A percentile compares a stretch with the other conserved stretches of the same genome.
Conservation (phyloP, 139 green algal genomes). For the Coelastrella sp. region DNA sequence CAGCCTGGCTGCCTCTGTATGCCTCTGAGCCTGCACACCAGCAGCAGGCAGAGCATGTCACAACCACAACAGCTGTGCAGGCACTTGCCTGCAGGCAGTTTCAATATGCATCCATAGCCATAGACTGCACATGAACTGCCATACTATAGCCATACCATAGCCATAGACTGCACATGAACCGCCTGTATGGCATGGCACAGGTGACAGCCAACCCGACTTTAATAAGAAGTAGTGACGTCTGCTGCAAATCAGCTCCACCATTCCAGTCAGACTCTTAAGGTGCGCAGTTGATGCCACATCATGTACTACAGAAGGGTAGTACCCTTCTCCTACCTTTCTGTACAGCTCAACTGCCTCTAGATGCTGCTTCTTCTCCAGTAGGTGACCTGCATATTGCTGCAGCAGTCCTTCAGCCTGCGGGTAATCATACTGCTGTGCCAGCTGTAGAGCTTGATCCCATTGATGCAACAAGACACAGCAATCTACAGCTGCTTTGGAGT, state of each 20-base stretch:
- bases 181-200: no score
- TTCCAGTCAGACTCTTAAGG: not conserved
- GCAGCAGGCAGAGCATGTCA: not conserved
- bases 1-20: slow-evolving; percentile 80
- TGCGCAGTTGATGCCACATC: not conserved
- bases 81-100: not conserved
- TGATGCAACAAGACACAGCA: slow-evolving; percentile 87
- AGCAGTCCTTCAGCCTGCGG: slow-evolving; percentile 73
- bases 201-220: no score
- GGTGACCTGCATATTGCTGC: slow-evolving; percentile 77
- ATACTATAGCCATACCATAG: no score
- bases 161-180: no score
- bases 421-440: slow-evolving; percentile 75
- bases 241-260: not conserved
- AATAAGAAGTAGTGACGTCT: no score
- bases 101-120: not conserved
- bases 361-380: slow-evolving; percentile 77
- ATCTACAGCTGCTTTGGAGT: slow-evolving; percentile 83
- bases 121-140: no score
- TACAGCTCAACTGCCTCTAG: slow-evolving; percentile 79
- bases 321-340: slow-evolving; percentile 58
- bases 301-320: not conserved
- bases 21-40: slow-evolving; percentile 60
- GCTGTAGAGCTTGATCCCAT: slow-evolving; percentile 80
- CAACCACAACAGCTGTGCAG: no score